Conservation (phyloP, 768 basidiomycete species). For the Lentinus brumalis region DNA sequence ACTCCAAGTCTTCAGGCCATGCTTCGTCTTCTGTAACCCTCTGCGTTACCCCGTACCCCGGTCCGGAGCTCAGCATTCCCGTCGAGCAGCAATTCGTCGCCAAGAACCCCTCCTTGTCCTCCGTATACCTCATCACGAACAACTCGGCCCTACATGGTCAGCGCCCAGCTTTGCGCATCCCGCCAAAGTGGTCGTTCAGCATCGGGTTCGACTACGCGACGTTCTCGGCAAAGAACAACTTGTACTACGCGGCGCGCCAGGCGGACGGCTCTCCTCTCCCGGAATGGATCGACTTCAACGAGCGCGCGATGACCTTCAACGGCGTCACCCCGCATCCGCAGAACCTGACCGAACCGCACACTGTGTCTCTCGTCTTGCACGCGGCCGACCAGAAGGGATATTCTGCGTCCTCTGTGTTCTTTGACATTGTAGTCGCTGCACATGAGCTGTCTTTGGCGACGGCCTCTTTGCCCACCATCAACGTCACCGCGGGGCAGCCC, state of each 20-base stretch:
- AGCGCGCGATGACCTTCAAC: conserved; percentile 68
- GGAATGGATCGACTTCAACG: conserved; percentile 73
- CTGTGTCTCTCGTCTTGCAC: conserved; percentile 57
- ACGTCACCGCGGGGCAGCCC: conserved; percentile 60
- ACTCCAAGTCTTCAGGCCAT: conserved; percentile 43
- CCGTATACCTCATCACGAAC: conserved; percentile 67
- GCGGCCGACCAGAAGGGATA: conserved; percentile 78
- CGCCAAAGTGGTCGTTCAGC: conserved; percentile 86
- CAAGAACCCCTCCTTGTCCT: conserved; percentile 68
- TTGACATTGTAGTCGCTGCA: conserved; percentile 65
- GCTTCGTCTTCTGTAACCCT: conserved; percentile 57
- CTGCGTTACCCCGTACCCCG: conserved; percentile 53
- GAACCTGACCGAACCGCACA: conserved; percentile 39
- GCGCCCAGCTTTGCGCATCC: conserved; percentile 68
- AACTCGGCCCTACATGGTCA: conserved; percentile 52
- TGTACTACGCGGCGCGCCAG: conserved; percentile 62
- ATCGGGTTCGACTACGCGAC: conserved; percentile 77
- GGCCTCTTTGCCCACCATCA: conserved; percentile 60
- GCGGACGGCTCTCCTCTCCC: conserved; percentile 74
- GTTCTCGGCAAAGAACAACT: conserved; percentile 41
- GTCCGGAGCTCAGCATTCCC: conserved; percentile 56
- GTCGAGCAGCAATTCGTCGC: conserved; percentile 61
- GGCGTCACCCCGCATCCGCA: conserved; percentile 68
- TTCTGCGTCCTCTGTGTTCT: conserved; percentile 57
- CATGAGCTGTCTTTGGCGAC: conserved; percentile 63